Conservation (phyloP, 345 rosid species). For the Hibiscus syriacus region DNA sequence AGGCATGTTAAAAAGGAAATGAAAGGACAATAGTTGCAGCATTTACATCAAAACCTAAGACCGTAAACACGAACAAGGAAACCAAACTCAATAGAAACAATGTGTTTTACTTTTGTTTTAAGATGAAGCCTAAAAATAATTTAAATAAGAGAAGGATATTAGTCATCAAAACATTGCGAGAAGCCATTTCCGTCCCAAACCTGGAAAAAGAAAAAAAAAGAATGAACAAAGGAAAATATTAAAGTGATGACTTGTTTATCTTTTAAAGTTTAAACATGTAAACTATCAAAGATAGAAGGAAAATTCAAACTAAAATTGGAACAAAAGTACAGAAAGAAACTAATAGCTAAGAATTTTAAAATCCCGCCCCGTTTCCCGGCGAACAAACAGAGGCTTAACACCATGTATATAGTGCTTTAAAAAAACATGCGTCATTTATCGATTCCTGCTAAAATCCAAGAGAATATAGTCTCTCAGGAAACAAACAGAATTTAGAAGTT, state of each 20-base stretch:
- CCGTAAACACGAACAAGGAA: constrained; percentile 46
- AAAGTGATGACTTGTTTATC: background rate
- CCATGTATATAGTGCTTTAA: background rate
- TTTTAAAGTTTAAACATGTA: background rate
- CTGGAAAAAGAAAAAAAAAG: constrained; percentile 39
- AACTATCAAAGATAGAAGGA: background rate
- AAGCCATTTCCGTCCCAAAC: no score
- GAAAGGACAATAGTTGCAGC: constrained; percentile 28
- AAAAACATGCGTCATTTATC: background rate
- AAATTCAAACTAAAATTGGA: background rate
- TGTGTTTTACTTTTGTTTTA: background rate
- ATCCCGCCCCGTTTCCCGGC: background rate
- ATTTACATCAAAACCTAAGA: constrained; percentile 57
- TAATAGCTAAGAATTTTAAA: background rate
- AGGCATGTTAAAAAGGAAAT: background rate
- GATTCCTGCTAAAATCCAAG: background rate
- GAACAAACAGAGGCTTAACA: background rate
- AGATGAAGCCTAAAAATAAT: background rate
- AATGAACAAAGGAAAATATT: constrained; percentile 1
- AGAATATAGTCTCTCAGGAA: background rate
- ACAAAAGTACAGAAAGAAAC: background rate
- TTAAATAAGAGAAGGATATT: constrained; percentile 43
- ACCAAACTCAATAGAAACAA: constrained; percentile 1
- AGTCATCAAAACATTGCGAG: no score
- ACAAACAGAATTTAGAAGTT: no score